These are phyloP conservation scores for Zygosaccharomyces pseudorouxii DNA, from an alignment of 805 yeast genomes.

Conservation along the genomic window DNA sequence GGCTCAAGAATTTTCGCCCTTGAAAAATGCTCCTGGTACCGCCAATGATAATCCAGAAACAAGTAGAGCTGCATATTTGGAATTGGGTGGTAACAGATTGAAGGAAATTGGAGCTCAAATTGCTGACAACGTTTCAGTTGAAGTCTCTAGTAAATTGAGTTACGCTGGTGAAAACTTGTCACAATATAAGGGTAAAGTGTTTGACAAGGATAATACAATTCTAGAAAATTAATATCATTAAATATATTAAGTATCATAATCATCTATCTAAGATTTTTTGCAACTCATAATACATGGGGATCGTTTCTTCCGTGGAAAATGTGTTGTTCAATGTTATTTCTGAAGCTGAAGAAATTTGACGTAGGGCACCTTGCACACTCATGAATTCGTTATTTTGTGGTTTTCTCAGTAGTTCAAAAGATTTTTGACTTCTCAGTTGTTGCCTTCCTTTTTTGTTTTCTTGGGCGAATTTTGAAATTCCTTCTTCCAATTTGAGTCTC, in stretches of 20 bases:
- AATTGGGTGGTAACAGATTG: slow-evolving; percentile 73
- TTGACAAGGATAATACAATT: slow-evolving; percentile 26
- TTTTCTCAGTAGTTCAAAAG: slow-evolving; percentile 26
- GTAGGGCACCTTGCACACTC: slow-evolving; percentile 1
- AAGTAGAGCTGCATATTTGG: slow-evolving; percentile 59
- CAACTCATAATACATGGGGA: slow-evolving; percentile 32
- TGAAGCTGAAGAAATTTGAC: slow-evolving; percentile 5
- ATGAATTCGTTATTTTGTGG: slow-evolving; percentile 6
- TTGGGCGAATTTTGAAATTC: slow-evolving; percentile 27
- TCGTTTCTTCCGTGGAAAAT: slow-evolving; percentile 30
- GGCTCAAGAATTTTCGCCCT: slow-evolving; percentile 81
- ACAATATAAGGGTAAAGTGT: slow-evolving; percentile 45
- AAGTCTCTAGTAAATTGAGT: slow-evolving; percentile 70
- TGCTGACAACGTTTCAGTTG: slow-evolving; percentile 49
- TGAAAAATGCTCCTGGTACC: slow-evolving; percentile 87
- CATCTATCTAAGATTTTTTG: slow-evolving; percentile 19
- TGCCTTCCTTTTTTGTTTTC: slow-evolving; percentile 32
- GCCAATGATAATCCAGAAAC: slow-evolving; percentile 80
- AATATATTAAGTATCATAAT: slow-evolving; percentile 1
- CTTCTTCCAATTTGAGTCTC: slow-evolving; percentile 25
- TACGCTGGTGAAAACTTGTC: slow-evolving; percentile 73
- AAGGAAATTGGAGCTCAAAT: slow-evolving; percentile 62
- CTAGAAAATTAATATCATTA: slow-evolving; percentile 14
- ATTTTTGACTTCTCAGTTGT: slow-evolving; percentile 29
- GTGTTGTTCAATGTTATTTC: slow-evolving; percentile 6